phyloP scores from a whole-genome alignment of 1,139 yeast species.

The Yamadazyma epiphylla region DNA sequence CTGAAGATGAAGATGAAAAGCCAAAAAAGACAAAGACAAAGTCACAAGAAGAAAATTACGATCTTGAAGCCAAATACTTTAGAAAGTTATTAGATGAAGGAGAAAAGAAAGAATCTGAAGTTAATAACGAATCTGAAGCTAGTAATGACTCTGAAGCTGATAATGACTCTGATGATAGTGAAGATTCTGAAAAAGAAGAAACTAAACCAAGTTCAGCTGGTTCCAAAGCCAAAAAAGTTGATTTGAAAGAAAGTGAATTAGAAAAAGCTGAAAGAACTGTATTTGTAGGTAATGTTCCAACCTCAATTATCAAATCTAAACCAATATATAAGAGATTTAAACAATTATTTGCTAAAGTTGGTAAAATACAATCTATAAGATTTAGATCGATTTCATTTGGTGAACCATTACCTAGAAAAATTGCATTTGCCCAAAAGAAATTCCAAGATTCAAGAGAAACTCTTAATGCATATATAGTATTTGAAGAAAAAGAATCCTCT shows the following conservation, averaged over 20 bases:
- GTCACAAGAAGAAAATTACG: slow-evolving; percentile 35
- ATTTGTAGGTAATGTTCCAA: slow-evolving; percentile 83
- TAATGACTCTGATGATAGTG: slow-evolving; percentile 1
- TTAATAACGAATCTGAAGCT: not conserved
- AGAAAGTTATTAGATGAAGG: slow-evolving; percentile 32
- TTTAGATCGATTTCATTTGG: slow-evolving; percentile 91
- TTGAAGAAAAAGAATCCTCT: slow-evolving; percentile 47
- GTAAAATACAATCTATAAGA: slow-evolving; percentile 69
- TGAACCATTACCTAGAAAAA: slow-evolving; percentile 86
- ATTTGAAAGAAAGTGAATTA: slow-evolving; percentile 64
- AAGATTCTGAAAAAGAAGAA: slow-evolving; percentile 14
- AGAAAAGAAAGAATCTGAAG: slow-evolving; percentile 9
- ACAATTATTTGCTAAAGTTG: slow-evolving; percentile 51
- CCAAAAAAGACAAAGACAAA: slow-evolving; percentile 18
- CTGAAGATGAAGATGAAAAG: slow-evolving; percentile 3
- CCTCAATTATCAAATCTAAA: slow-evolving; percentile 63
- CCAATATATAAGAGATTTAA: slow-evolving; percentile 60
- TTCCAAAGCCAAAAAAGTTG: slow-evolving; percentile 36
- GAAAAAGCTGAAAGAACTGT: slow-evolving; percentile 85
- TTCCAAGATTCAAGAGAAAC: slow-evolving; percentile 76
- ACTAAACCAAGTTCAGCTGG: slow-evolving; percentile 6
- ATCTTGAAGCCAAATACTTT: slow-evolving; percentile 46
- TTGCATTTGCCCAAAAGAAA: slow-evolving; percentile 80
- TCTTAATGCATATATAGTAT: slow-evolving; percentile 86
- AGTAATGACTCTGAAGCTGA: slow-evolving; percentile 10